Evolutionary conservation across 163 green algal species (phyloP).

Genomic region (Chloromonas sp.): DNA sequence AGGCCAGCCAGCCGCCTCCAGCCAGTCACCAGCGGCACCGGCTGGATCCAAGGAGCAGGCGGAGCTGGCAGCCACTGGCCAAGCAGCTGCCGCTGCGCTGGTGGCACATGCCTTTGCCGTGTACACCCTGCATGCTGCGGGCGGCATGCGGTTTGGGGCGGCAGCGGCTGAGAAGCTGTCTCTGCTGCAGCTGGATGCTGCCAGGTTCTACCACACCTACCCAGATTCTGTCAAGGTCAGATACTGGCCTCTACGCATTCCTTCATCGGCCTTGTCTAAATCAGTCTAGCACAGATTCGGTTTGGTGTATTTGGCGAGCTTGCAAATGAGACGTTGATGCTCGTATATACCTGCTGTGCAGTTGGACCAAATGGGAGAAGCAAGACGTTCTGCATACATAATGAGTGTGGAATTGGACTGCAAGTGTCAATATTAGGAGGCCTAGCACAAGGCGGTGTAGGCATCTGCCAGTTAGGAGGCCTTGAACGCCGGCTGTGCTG

Average conservation of each 20-base stretch:
- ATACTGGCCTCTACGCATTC: too few relatives aligned
- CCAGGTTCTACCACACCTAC: conserved; percentile 1
- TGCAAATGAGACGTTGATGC: too few relatives aligned
- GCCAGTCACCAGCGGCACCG: neutral
- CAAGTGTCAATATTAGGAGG: neutral
- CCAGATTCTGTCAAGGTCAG: neutral
- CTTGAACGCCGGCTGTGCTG: neutral
- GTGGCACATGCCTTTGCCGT: neutral
- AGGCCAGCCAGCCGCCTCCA: too few relatives aligned
- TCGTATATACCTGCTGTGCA: neutral
- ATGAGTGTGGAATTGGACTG: neutral
- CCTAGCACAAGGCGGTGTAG: neutral
- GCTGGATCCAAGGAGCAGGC: neutral
- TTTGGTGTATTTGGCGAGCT: too few relatives aligned
- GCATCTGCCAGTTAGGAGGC: neutral
- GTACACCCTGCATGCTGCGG: conserved; percentile 1
- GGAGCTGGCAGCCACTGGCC: neutral
- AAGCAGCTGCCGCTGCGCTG: neutral
- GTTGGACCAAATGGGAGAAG: too few relatives aligned
- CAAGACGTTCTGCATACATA: neutral
- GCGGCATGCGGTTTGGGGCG: conserved; percentile 12
- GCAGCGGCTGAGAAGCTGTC: conserved; percentile 2
- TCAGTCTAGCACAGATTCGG: too few relatives aligned
- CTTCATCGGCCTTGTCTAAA: too few relatives aligned
- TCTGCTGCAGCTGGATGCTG: neutral